Evolutionary conservation across 108 stramenopile species (phyloP).

Genomic region (Halocafeteria seosinensis): DNA sequence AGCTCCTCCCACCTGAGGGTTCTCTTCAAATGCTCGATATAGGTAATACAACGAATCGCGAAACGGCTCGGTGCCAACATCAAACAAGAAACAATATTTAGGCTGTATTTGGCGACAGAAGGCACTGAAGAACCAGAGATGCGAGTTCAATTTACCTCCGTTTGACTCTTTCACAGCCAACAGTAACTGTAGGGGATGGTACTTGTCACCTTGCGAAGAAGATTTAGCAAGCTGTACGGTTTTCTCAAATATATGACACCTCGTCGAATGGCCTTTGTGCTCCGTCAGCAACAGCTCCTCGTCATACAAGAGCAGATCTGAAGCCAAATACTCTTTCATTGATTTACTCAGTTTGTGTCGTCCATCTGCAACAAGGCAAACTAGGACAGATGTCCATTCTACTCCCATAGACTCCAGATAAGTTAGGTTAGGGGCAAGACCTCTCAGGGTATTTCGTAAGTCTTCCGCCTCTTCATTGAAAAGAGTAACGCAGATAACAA

Average conservation of each 20-base stretch:
- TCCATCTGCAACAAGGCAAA: background rate
- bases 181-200: background rate
- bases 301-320: background rate
- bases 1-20: constrained; percentile 1
- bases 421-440: background rate
- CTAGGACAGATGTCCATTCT: background rate
- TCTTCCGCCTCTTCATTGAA: background rate
- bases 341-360: background rate
- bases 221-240: background rate
- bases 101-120: background rate
- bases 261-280: background rate
- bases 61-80: background rate
- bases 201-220: background rate
- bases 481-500: background rate
- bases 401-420: background rate
- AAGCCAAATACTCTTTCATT: background rate
- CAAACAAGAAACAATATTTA: background rate
- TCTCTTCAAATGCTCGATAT: background rate
- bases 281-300: background rate
- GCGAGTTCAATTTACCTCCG: background rate
- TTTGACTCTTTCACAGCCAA: background rate
- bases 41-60: background rate
- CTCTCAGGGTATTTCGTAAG: background rate
- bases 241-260: background rate
- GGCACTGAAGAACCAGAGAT: background rate